Percentiles rank a stretch among this genome's conserved stretches.
Conservation (phyloP, 345 rosid genomes). For the Murraya paniculata region DNA sequence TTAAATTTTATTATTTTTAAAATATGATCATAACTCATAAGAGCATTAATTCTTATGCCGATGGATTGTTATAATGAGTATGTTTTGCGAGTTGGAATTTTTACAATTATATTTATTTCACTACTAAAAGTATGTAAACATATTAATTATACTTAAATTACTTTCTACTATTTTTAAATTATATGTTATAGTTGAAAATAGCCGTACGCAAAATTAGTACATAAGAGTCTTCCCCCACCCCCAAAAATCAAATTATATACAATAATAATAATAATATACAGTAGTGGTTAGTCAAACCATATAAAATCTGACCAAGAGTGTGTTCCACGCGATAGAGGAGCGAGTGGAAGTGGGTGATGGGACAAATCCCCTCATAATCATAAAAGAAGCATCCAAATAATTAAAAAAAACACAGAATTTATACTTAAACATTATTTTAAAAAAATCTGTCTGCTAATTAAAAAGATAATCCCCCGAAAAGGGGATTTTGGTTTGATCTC, state of each 20-base stretch:
- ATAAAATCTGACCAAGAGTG: not conserved
- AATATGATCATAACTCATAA: too few species aligned
- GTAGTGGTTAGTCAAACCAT: not conserved
- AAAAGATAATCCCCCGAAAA: slow-evolving; percentile 13
- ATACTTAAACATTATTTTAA: not conserved
- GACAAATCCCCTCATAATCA: slow-evolving; percentile 29
- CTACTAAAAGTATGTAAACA: too few species aligned
- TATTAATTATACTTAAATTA: too few species aligned
- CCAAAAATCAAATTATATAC: not conserved
- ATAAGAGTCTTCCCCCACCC: too few species aligned
- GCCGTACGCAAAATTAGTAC: not conserved
- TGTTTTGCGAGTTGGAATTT: too few species aligned
- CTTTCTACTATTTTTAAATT: too few species aligned
- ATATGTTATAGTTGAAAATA: too few species aligned
- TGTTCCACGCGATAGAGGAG: not conserved
- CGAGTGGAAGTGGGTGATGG: not conserved
- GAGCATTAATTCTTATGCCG: too few species aligned
- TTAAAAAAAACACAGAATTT: slow-evolving; percentile 25
- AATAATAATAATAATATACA: too few species aligned
- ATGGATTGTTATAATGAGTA: too few species aligned
- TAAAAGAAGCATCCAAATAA: slow-evolving; percentile 50
- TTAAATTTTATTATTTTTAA: too few species aligned
- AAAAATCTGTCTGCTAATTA: not conserved
- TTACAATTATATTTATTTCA: too few species aligned
- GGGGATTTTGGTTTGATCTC: slow-evolving; percentile 13